Conservation (phyloP, 2,329 filamentous ascomycete genomes). For the Aspergillus chevalieri region DNA sequence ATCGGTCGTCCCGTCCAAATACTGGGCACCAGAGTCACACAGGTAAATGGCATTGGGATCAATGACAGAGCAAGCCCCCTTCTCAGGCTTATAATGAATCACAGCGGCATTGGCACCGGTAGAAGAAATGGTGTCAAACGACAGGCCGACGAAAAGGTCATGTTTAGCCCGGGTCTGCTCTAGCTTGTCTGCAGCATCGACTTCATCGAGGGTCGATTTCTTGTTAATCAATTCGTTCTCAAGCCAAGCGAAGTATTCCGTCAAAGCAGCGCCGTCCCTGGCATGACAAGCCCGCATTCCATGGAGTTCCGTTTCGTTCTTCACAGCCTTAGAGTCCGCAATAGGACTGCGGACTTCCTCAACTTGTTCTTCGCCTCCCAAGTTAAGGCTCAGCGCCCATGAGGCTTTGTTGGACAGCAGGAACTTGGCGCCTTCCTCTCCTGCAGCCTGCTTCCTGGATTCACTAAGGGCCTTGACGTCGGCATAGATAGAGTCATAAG, state of each 20-base stretch:
- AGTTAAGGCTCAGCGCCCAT: slow-evolving; percentile 80
- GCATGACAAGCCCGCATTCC: slow-evolving; percentile 94
- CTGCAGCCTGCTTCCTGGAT: slow-evolving; percentile 31
- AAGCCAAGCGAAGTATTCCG: slow-evolving; percentile 92
- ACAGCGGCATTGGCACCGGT: slow-evolving; percentile 88
- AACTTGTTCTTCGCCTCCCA: slow-evolving; percentile 79
- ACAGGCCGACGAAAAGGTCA: slow-evolving; percentile 77
- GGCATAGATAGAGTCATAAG: slow-evolving; percentile 74
- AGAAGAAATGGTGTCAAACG: slow-evolving; percentile 93
- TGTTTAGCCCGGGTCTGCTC: slow-evolving; percentile 57
- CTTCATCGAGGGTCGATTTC: slow-evolving; percentile 72
- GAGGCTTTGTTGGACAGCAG: slow-evolving; percentile 83
- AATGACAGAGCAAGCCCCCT: slow-evolving; percentile 71
- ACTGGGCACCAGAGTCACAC: slow-evolving; percentile 97
- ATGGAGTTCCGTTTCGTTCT: slow-evolving; percentile 81
- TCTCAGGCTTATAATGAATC: slow-evolving; percentile 91
- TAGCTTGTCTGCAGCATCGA: slow-evolving; percentile 84
- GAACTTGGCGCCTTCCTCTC: slow-evolving; percentile 56
- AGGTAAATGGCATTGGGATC: slow-evolving; percentile 84
- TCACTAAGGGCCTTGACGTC: slow-evolving; percentile 64
- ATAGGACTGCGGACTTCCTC: slow-evolving; percentile 85
- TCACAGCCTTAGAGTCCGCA: slow-evolving; percentile 85
- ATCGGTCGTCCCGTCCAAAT: slow-evolving; percentile 90
- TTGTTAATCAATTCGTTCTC: slow-evolving; percentile 77
- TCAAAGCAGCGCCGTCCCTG: slow-evolving; percentile 83